Conservation (phyloP, 2,329 filamentous ascomycete genomes). For the Lachnum nothofagi region DNA sequence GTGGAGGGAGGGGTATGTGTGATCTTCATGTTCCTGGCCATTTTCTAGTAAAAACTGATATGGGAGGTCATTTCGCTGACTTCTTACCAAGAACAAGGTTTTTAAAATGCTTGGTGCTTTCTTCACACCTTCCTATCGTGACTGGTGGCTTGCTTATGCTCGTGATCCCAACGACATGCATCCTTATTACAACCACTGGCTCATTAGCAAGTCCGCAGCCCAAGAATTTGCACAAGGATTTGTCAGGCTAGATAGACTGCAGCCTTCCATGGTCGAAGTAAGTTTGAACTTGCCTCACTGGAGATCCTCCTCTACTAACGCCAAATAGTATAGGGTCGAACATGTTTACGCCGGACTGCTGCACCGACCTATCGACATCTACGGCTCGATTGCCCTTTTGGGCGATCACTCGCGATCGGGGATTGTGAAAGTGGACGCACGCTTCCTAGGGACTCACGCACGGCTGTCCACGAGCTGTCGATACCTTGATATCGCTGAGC, state of each 20-base stretch:
- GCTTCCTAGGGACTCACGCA: constrained; percentile 1
- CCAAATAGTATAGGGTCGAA: constrained; percentile 1
- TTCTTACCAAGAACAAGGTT: not conserved
- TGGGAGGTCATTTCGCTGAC: not conserved
- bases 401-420: constrained; percentile 2
- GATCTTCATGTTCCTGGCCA: too few relatives aligned
- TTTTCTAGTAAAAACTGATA: not conserved
- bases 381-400: not conserved
- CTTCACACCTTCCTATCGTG: constrained; percentile 1
- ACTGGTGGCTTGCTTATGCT: constrained; percentile 2
- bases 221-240: not conserved
- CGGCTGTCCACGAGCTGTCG: not conserved
- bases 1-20: not conserved
- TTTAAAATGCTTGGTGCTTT: constrained; percentile 3
- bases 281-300: not conserved
- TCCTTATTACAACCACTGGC: constrained; percentile 3
- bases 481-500: not conserved
- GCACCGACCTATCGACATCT: not conserved
- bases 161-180: not conserved
- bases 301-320: not conserved
- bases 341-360: not conserved
- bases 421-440: not conserved
- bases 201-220: constrained; percentile 1
- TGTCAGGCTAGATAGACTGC: constrained; percentile 1
- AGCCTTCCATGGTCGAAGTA: constrained; percentile 3